Evolutionary conservation across 352 stramenopile species (phyloP).

Genomic region (Globisporangium radiosum): DNA sequence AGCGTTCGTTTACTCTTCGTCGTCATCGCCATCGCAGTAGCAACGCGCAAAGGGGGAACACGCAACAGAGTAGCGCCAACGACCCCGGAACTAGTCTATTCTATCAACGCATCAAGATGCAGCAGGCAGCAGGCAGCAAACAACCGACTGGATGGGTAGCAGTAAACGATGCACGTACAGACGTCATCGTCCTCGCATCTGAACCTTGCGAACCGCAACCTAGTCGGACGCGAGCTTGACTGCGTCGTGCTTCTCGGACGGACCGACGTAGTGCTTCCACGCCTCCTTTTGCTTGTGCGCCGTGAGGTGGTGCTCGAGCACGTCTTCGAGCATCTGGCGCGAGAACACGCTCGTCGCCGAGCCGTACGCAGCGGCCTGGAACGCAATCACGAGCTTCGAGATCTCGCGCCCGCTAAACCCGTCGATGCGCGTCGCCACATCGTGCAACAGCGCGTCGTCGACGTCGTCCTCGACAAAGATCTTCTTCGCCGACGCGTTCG

Average conservation of each 20-base stretch:
- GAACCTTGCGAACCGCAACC: neutral
- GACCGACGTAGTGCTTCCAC: conserved; percentile 85
- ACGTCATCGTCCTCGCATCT: neutral
- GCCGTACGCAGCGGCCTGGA: conserved; percentile 97
- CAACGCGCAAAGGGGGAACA: conserved; percentile 11
- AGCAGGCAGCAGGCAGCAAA: neutral
- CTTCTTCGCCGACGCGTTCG: conserved; percentile 81
- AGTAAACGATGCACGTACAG: no score
- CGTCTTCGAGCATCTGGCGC: conserved; percentile 90
- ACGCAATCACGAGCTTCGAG: conserved; percentile 98
- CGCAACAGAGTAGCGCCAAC: conserved; percentile 71
- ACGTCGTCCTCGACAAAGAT: conserved; percentile 90
- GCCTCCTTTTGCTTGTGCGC: conserved; percentile 91
- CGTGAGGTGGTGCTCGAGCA: conserved; percentile 91
- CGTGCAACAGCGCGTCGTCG: conserved; percentile 89
- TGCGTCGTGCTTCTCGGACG: conserved; percentile 39
- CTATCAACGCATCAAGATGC: conserved; percentile 36
- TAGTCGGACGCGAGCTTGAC: conserved; percentile 56
- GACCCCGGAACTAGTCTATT: conserved; percentile 84
- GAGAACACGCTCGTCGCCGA: conserved; percentile 91
- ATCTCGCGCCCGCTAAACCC: conserved; percentile 98
- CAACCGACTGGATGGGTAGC: no score
- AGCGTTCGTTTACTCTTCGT: conserved; percentile 1
- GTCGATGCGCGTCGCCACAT: conserved; percentile 90
- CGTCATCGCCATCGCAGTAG: neutral